A percentile compares a stretch with the other conserved stretches of the same genome.
phyloP scores from a whole-genome alignment of 2,329 filamentous ascomycete genomes.

The Cladosporium sp. region DNA sequence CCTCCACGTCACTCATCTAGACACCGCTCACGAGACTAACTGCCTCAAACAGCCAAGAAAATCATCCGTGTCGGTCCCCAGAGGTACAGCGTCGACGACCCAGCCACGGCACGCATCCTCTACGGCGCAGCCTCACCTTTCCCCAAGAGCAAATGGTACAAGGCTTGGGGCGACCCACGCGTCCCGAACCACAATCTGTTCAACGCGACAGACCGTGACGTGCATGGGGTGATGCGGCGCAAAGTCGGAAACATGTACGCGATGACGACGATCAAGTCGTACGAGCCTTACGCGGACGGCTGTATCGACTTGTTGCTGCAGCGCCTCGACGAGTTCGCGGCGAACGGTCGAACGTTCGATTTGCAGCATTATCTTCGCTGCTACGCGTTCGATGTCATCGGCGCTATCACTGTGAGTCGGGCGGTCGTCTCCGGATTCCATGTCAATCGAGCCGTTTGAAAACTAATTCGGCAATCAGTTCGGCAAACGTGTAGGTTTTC shows the following conservation, averaged over 20 bases:
- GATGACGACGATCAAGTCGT: slow-evolving; percentile 29
- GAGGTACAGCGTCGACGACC: not conserved
- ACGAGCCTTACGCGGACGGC: slow-evolving; percentile 29
- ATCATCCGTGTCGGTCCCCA: not conserved
- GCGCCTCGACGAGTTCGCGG: slow-evolving; percentile 24
- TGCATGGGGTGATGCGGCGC: slow-evolving; percentile 11
- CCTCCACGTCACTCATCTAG: no score
- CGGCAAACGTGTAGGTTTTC: not conserved
- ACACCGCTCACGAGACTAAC: not conserved
- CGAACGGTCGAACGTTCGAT: slow-evolving; percentile 23
- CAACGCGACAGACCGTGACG: not conserved
- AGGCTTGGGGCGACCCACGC: not conserved
- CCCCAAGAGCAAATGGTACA: not conserved
- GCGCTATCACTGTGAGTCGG: slow-evolving; percentile 39
- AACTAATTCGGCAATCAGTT: not conserved
- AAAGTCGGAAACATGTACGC: slow-evolving; percentile 31
- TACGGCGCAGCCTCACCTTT: not conserved
- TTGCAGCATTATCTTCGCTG: slow-evolving; percentile 34
- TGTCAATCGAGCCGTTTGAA: not conserved
- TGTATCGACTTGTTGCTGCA: slow-evolving; percentile 24
- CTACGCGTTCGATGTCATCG: slow-evolving; percentile 48
- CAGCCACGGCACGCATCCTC: not conserved
- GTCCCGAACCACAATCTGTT: not conserved
- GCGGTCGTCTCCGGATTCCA: slow-evolving; percentile 34
- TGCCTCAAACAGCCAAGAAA: not conserved